phyloP scores from a whole-genome alignment of 345 rosid genomes.

The Populus ilicifolia region DNA sequence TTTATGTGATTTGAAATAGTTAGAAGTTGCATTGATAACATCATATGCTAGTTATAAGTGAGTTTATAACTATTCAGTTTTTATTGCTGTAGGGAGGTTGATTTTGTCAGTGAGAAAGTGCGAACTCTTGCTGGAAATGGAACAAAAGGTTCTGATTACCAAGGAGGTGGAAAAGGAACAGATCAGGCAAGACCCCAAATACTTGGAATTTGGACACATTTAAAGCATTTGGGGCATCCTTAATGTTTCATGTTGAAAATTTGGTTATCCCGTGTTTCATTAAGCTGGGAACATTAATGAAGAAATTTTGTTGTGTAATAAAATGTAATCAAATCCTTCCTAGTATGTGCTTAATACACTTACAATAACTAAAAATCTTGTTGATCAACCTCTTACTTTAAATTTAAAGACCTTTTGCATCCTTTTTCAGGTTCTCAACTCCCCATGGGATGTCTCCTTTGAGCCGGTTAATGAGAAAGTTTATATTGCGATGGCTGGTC shows the following conservation, averaged over 20 bases:
- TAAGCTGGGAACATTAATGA: constrained; percentile 4
- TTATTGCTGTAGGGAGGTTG: constrained; percentile 60
- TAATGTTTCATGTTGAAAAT: constrained; percentile 5
- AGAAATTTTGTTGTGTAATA: neutral
- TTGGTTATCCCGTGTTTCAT: neutral
- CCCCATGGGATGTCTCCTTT: constrained; percentile 95
- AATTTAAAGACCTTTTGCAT: neutral
- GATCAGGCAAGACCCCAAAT: constrained; percentile 52
- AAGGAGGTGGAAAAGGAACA: constrained; percentile 71
- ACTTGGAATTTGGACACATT: neutral
- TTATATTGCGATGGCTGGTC: constrained; percentile 94
- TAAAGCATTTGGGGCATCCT: constrained; percentile 2
- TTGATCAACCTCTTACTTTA: constrained; percentile 15
- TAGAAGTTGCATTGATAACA: neutral
- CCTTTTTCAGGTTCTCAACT: constrained; percentile 68
- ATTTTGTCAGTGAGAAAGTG: constrained; percentile 79
- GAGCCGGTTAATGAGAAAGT: constrained; percentile 66
- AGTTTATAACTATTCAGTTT: constrained; percentile 1
- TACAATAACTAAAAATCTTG: neutral
- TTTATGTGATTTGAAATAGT: too few relatives aligned
- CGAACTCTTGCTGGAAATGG: constrained; percentile 90
- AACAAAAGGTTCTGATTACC: constrained; percentile 86
- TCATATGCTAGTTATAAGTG: neutral
- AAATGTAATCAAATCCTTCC: neutral
- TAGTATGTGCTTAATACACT: neutral